Evolutionary conservation across 2,329 filamentous ascomycete species (phyloP).

Genomic region (Colletotrichum paranaense): DNA sequence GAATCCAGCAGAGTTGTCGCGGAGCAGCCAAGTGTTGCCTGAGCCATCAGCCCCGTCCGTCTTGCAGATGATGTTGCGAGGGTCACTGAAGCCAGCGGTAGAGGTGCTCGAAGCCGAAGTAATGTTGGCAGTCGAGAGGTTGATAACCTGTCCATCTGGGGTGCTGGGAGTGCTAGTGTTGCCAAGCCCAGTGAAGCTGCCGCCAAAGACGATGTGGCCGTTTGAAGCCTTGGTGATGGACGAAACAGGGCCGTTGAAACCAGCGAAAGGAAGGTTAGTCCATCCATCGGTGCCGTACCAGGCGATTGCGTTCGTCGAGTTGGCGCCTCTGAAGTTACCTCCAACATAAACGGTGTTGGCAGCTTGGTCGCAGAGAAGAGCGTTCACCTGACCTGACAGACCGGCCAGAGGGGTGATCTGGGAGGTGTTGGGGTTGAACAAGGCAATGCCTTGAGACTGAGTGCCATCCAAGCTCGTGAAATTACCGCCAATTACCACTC

Average conservation of each 20-base stretch:
- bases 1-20: slow-evolving; percentile 79
- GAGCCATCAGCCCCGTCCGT: slow-evolving; percentile 71
- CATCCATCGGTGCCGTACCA: slow-evolving; percentile 79
- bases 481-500: slow-evolving; percentile 90
- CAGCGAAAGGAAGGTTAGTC: slow-evolving; percentile 87
- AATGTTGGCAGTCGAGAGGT: slow-evolving; percentile 83
- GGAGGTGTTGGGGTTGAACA: slow-evolving; percentile 81
- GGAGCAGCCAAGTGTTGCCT: slow-evolving; percentile 86
- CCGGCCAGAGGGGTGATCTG: slow-evolving; percentile 81
- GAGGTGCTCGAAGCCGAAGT: slow-evolving; percentile 72
- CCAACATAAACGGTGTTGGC: slow-evolving; percentile 89
- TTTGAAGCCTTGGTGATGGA: slow-evolving; percentile 85
- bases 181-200: slow-evolving; percentile 87
- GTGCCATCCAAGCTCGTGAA: slow-evolving; percentile 89
- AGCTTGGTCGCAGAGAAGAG: slow-evolving; percentile 83
- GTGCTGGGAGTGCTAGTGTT: slow-evolving; percentile 78
- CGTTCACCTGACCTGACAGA: slow-evolving; percentile 83
- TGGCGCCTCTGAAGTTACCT: slow-evolving; percentile 81
- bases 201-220: slow-evolving; percentile 91
- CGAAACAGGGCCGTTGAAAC: slow-evolving; percentile 92
- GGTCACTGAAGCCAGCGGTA: slow-evolving; percentile 75
- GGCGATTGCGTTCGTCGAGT: slow-evolving; percentile 90
- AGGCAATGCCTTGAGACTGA: slow-evolving; percentile 80
- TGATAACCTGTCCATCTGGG: slow-evolving; percentile 83
- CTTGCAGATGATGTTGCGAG: slow-evolving; percentile 86